Base-by-base conservation (phyloP, 1,284 basidiomycete species). In the Jaminaea rosea region DNA sequence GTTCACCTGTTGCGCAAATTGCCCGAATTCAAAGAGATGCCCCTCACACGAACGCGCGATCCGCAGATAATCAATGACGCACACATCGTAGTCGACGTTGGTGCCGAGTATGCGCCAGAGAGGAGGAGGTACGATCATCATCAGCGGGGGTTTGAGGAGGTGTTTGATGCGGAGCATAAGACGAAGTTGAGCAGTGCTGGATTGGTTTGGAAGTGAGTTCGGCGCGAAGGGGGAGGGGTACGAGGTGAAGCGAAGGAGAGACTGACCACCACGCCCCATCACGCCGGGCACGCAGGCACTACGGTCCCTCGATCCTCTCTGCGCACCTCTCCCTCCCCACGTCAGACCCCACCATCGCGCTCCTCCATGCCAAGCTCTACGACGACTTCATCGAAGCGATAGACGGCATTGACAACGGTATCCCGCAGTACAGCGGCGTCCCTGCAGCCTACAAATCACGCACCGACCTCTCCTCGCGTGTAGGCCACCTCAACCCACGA, bases 11-110 rank as follows among this genome's bases (percentile, higher is more conserved):
- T 98, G 37, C 83, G 84, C 48, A 83, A 84, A 65, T 90, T 92
- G 1, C 78, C 81, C 21, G 77, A 81, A 23, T 97, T 88, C 76
- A 81, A 80, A 46, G 79, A 83, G 66, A 51, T 51, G 3, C 60
- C 60, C 1, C 59, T 73, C n/a, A 62, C 63, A 9, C 60, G 71
- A 26, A 86, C 83, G 42, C 82, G 93, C 49, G 89, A 96, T 72
- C 83, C 85, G 0, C 81, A 80, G 10, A 75, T 86, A 46, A 82
- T 98, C 49, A 84, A 86, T 58, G 80, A 82, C 3, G 91, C 90
- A 67, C 85, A 91, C 67, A 91, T 98, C 71, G 89, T 98, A n/a
- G 90, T 98, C 31, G 93, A 98, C 73, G 93, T 98, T 50, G 93
- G 94, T 15, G 92, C 88, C 8, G 81, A 87, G 17, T 98, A 98